Evolutionary conservation across 2,329 filamentous ascomycete genomes (phyloP).

Genomic region (Scedosporium dehoogii): DNA sequence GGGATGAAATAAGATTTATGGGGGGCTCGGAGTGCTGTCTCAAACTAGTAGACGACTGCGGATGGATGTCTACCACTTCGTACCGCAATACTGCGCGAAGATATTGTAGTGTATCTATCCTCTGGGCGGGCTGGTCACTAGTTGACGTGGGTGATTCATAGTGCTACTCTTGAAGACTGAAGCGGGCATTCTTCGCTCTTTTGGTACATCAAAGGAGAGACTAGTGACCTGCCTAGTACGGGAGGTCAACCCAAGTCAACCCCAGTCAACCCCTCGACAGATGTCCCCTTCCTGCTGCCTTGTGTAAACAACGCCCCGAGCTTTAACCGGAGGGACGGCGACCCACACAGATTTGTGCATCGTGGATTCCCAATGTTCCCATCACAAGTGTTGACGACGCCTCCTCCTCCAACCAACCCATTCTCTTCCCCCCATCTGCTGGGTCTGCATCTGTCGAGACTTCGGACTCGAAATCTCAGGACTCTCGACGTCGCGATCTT

Average conservation of each 20-base stretch:
- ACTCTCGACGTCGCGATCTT: neutral
- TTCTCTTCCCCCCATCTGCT: neutral
- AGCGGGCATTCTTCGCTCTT: too few species aligned
- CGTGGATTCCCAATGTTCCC: neutral
- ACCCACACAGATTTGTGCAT: neutral
- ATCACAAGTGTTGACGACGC: neutral
- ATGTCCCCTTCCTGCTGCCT: neutral
- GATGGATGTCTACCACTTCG: too few species aligned
- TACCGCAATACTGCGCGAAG: too few species aligned
- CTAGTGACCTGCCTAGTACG: neutral
- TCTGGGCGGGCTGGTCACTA: too few species aligned
- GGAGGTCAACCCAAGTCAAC: neutral
- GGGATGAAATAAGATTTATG: neutral
- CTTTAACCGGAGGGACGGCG: neutral
- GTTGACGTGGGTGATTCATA: neutral
- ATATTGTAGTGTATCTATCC: too few species aligned
- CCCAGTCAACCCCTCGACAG: neutral
- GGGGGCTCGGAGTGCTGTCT: neutral
- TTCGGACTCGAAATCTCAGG: neutral
- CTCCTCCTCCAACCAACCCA: neutral
- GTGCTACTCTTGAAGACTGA: neutral
- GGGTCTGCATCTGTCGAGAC: neutral
- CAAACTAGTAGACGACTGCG: neutral
- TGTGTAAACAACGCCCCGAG: neutral
- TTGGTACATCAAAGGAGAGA: too few species aligned